Conservation (phyloP, 2,329 filamentous ascomycete genomes). For the Penicillium digitatum region DNA sequence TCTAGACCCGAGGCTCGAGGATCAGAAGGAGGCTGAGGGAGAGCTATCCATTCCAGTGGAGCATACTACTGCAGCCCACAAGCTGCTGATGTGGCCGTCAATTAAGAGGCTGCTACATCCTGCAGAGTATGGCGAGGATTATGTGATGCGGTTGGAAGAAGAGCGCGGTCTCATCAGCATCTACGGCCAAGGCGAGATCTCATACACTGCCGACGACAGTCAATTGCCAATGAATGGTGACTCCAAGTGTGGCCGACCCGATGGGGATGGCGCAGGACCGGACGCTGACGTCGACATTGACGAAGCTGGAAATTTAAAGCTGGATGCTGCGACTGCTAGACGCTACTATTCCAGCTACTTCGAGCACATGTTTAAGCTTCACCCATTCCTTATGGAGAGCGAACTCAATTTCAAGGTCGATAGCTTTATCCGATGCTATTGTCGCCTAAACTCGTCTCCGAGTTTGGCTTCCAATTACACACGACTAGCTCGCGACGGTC, state of each 20-base stretch:
- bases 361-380: conserved; percentile 58
- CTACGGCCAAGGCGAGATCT: conserved; percentile 74
- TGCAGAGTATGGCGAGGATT: conserved; percentile 59
- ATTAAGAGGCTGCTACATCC: conserved; percentile 61
- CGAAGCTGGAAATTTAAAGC: conserved; percentile 48
- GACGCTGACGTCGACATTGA: conserved; percentile 50
- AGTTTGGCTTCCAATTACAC: background rate
- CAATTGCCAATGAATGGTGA: conserved; percentile 32
- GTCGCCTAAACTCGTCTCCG: conserved; percentile 26
- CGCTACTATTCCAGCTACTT: conserved; percentile 55
- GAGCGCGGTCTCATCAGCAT: conserved; percentile 68
- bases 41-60: conserved; percentile 73
- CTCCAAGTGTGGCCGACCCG: conserved; percentile 5
- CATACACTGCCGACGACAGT: conserved; percentile 53
- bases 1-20: conserved; percentile 4
- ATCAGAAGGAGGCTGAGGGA: conserved; percentile 40
- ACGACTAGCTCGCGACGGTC: conserved; percentile 19
- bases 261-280: conserved; percentile 18
- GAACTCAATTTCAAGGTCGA: conserved; percentile 52
- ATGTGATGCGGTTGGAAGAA: conserved; percentile 73
- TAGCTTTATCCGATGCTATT: conserved; percentile 50
- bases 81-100: conserved; percentile 68
- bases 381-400: conserved; percentile 59
- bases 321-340: conserved; percentile 51
- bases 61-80: conserved; percentile 85